Evolutionary conservation across 768 basidiomycete genomes (phyloP), one percentile per base, ranked within the genome.

Genomic region (Hypholoma fasciculare): DNA sequence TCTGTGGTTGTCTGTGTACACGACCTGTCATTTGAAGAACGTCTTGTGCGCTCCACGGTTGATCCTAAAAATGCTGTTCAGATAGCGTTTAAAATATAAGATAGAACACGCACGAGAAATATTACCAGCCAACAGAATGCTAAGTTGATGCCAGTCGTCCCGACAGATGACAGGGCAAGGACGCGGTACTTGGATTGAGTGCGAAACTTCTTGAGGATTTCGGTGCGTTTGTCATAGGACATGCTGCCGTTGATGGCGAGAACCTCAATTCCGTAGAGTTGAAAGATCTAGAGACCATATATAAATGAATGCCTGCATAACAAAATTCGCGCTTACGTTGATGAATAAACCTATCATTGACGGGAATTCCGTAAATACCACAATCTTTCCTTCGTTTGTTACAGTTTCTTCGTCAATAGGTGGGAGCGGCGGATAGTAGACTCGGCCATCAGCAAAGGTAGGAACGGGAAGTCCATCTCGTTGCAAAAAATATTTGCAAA

Each of bases 21-120:
- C 65, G 61, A 11, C 70, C 69, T 0, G 53, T 51, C 7, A 65
- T 67, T 42, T 74, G 71, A 0, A 43, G 49, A 34, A 66, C 57
- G 27, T 72, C 68, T 52, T 70, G 67, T 1, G 62, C 58, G 49
- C 62, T 65, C 71, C 68, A 72, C 1, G 66, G 65, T 43, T 72
- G 70, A 19, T 69, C 65, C 68, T 70, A 46, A 23, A 23, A 23
- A 23, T 2, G 4, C 23, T 23, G 23, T 23, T 23, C 23, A 23
- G 23, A 23, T 23, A 23, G 23, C 4, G 23, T 23, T 39, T n/a
- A 39, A 39, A 12, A 39, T 2, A 5, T 39, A 39, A 39, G 12
- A 39, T 39, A 39, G 5, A 12, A 5, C 2, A 12, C 38, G 1
- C 57, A 65, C 63, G 3, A 61, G 20, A 27, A 52, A 57, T 13